Percentiles rank a stretch among this genome's conserved stretches.
Evolutionary conservation across 140 eudicot species (phyloP).

Genomic region (Stevia rebaudiana): DNA sequence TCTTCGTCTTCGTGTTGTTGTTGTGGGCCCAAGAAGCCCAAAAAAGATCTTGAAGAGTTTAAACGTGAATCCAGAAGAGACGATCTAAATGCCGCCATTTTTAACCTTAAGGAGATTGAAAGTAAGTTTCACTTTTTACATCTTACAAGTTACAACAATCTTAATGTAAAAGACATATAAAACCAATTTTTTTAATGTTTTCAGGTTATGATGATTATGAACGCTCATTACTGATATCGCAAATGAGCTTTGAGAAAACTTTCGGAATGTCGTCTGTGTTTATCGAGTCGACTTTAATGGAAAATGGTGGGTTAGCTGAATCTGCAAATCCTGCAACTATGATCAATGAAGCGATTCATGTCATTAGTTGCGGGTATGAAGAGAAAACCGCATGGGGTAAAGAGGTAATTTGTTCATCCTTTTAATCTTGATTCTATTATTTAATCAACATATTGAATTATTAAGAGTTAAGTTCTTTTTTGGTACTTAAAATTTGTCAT

Average conservation of each 20-base stretch:
- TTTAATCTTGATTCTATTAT: background rate
- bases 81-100: constrained; percentile 88
- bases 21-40: constrained; percentile 68
- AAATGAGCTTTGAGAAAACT: constrained; percentile 98
- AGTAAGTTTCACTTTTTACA: constrained; percentile 50
- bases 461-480: no score
- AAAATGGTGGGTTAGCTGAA: constrained; percentile 87
- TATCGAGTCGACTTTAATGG: constrained; percentile 94
- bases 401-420: constrained; percentile 47
- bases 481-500: no score
- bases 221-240: constrained; percentile 87
- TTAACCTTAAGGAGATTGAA: constrained; percentile 90
- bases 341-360: constrained; percentile 96
- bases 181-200: constrained; percentile 3
- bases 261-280: constrained; percentile 90
- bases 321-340: constrained; percentile 77
- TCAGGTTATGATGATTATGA: constrained; percentile 93
- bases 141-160: background rate
- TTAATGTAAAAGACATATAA: background rate
- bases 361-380: constrained; percentile 95
- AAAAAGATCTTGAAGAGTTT: constrained; percentile 70
- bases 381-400: constrained; percentile 99
- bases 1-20: constrained; percentile 84
- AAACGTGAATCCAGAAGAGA: constrained; percentile 88
- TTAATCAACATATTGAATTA: background rate